These are phyloP conservation scores for Lactarius indigo DNA, from an alignment of 768 basidiomycete species.

Conservation along the genomic window DNA sequence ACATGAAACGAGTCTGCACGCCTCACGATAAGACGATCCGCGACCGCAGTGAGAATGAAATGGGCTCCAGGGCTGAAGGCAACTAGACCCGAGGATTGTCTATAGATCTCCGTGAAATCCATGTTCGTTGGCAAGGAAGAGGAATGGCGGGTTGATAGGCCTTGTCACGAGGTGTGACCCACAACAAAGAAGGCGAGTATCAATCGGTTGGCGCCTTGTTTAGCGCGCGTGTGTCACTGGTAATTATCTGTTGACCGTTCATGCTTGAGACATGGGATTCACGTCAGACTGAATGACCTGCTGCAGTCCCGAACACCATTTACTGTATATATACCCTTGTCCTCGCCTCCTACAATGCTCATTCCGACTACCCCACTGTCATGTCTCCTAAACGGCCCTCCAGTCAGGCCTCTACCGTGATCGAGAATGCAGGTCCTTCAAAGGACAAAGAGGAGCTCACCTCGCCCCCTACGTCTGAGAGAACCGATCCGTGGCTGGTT, in stretches of 20 bases:
- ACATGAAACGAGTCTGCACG: conserved; percentile 83
- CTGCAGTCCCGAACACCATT: not conserved
- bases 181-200: not conserved
- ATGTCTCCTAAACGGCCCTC: conserved; percentile 13
- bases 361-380: not conserved
- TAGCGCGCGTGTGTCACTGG: not conserved
- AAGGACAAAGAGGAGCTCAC: not conserved
- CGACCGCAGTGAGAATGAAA: conserved; percentile 76
- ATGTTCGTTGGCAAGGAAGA: conserved; percentile 34
- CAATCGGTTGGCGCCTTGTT: not conserved
- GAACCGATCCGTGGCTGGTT: conserved; percentile 23
- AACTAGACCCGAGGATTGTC: conserved; percentile 64
- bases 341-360: not conserved
- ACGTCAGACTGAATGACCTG: conserved; percentile 19
- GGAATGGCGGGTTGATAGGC: not conserved
- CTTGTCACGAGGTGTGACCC: not conserved
- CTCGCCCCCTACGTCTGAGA: not conserved
- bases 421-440: not conserved
- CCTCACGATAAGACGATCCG: conserved; percentile 78
- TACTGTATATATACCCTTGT: not conserved
- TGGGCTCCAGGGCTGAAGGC: conserved; percentile 84
- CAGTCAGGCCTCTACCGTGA: conserved; percentile 16
- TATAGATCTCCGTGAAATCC: conserved; percentile 88
- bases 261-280: not conserved
- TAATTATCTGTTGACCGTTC: not conserved